These are phyloP conservation scores for Cokeromyces recurvatus DNA, from an alignment of 371 early-diverging fungal species.

Conservation along the genomic window DNA sequence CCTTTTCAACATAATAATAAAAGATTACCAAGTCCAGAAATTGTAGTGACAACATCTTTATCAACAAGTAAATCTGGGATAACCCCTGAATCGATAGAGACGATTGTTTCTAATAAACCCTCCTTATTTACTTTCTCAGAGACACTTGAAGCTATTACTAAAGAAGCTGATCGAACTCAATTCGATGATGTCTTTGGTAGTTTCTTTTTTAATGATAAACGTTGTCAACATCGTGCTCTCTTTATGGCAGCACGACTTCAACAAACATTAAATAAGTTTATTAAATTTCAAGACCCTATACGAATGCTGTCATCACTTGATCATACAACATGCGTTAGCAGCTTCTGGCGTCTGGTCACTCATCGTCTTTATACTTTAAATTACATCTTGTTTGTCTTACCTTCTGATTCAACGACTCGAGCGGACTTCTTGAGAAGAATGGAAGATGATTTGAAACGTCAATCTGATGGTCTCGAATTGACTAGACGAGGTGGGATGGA, in stretches of 20 bases:
- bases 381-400: slow-evolving; percentile 40
- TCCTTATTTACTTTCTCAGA: slow-evolving; percentile 27
- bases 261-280: slow-evolving; percentile 21
- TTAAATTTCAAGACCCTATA: slow-evolving; percentile 14
- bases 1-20: slow-evolving; percentile 18
- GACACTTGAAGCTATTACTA: slow-evolving; percentile 34
- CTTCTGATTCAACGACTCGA: slow-evolving; percentile 26
- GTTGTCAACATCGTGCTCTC: slow-evolving; percentile 42
- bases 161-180: slow-evolving; percentile 29
- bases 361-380: slow-evolving; percentile 44
- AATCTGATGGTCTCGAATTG: slow-evolving; percentile 25
- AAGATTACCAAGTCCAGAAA: slow-evolving; percentile 4
- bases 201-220: slow-evolving; percentile 45
- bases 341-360: slow-evolving; percentile 32
- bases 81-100: slow-evolving; percentile 4
- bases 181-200: slow-evolving; percentile 38
- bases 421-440: slow-evolving; percentile 19
- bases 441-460: slow-evolving; percentile 17
- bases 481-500: slow-evolving; percentile 34
- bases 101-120: slow-evolving; percentile 8
- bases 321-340: slow-evolving; percentile 5
- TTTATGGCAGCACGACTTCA: slow-evolving; percentile 43
- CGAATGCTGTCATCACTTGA: slow-evolving; percentile 6
- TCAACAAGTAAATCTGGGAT: no score
- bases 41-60: not conserved